A percentile compares a stretch with the other conserved stretches of the same genome.
phyloP scores from a whole-genome alignment of 352 stramenopile species.

The Phytopythium ostracodes region DNA sequence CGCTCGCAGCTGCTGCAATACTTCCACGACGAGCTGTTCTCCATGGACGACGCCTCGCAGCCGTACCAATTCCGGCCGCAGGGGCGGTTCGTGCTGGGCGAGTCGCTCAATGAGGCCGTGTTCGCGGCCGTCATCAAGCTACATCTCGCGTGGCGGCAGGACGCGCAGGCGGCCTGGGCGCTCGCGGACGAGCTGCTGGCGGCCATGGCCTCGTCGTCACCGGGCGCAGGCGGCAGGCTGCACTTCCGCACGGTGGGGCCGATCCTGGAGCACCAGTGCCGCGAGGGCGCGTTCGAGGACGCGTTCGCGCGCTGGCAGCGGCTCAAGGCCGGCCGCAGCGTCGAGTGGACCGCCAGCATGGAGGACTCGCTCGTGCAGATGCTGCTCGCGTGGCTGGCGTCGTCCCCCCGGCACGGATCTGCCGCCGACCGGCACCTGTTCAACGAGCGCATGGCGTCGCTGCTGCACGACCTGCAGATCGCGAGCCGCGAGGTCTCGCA shows the following conservation, averaged over 20 bases:
- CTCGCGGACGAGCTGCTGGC: slow-evolving; percentile 37
- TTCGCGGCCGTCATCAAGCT: slow-evolving; percentile 60
- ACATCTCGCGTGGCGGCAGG: slow-evolving; percentile 25
- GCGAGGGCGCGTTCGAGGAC: slow-evolving; percentile 27
- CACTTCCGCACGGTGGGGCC: slow-evolving; percentile 68
- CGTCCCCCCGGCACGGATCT: slow-evolving; percentile 14
- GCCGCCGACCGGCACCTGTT: slow-evolving; percentile 3
- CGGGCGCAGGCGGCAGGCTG: slow-evolving; percentile 20
- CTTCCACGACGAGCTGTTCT: slow-evolving; percentile 46
- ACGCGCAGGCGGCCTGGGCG: slow-evolving; percentile 44
- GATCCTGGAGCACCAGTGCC: slow-evolving; percentile 57
- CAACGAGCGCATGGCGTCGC: slow-evolving; percentile 50
- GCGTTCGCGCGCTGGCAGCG: slow-evolving; percentile 52
- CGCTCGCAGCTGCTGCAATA: slow-evolving; percentile 35
- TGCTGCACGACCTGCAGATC: slow-evolving; percentile 54
- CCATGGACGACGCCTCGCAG: slow-evolving; percentile 9
- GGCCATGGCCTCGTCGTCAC: slow-evolving; percentile 12
- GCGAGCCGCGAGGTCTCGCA: slow-evolving; percentile 51
- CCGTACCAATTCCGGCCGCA: slow-evolving; percentile 2
- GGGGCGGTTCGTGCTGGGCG: slow-evolving; percentile 31
- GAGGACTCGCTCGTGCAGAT: slow-evolving; percentile 68
- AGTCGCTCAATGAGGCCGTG: slow-evolving; percentile 58
- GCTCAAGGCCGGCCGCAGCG: slow-evolving; percentile 38
- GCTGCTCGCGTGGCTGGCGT: slow-evolving; percentile 43
- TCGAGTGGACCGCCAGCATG: slow-evolving; percentile 75